phyloP scores from a whole-genome alignment of 1,284 basidiomycete genomes.

The Chondrostereum purpureum region DNA sequence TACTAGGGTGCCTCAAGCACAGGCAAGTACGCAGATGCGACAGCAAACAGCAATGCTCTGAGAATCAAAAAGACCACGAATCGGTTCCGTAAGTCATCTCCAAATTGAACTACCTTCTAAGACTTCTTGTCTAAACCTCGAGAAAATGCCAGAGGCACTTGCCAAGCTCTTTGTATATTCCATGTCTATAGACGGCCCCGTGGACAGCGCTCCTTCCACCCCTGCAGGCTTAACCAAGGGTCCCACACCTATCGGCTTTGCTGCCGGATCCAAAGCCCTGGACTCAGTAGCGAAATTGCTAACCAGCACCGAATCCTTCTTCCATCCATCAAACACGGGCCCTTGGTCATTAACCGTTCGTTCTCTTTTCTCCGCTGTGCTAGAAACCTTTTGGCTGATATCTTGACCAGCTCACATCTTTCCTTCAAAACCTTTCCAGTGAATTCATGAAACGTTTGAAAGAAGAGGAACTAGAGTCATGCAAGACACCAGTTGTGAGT shows the following conservation, averaged over 20 bases:
- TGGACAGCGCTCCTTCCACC: constrained; percentile 35
- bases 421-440: constrained; percentile 71
- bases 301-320: constrained; percentile 90
- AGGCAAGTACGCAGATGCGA: constrained; percentile 60
- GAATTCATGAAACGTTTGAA: constrained; percentile 82
- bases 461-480: constrained; percentile 76
- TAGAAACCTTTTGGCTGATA: not conserved
- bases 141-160: constrained; percentile 53
- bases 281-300: constrained; percentile 86
- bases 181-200: constrained; percentile 78
- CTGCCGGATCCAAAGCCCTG: constrained; percentile 86
- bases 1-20: constrained; percentile 56
- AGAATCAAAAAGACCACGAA: constrained; percentile 76
- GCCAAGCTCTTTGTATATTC: constrained; percentile 90
- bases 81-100: constrained; percentile 50
- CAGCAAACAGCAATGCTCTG: constrained; percentile 56
- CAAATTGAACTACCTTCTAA: constrained; percentile 7
- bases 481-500: constrained; percentile 76
- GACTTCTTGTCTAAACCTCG: constrained; percentile 6
- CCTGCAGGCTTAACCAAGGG: constrained; percentile 22
- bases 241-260: constrained; percentile 43
- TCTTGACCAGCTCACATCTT: constrained; percentile 52
- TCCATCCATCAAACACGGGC: constrained; percentile 83
- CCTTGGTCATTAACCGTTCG: constrained; percentile 58
- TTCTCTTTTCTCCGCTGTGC: constrained; percentile 7